Evolutionary conservation across 768 basidiomycete species (phyloP).

Genomic region (Pleurotus ostreatus): DNA sequence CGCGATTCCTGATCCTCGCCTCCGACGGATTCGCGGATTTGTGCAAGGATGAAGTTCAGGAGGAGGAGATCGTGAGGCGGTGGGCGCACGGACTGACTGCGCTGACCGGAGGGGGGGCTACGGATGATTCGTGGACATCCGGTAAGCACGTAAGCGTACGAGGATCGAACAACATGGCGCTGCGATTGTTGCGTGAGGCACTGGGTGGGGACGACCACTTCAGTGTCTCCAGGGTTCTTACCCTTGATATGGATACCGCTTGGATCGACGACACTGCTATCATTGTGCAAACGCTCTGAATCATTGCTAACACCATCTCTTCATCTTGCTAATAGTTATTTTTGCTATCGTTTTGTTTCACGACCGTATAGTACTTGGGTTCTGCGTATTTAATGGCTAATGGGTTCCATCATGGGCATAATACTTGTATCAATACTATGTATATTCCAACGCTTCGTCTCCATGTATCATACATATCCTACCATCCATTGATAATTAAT

Average conservation of each 20-base stretch:
- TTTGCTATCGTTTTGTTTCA: background rate
- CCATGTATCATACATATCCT: too few relatives aligned
- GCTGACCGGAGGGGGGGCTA: constrained; percentile 8
- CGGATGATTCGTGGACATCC: constrained; percentile 5
- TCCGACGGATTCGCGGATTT: constrained; percentile 67
- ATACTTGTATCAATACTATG: background rate
- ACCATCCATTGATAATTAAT: too few relatives aligned
- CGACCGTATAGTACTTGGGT: background rate
- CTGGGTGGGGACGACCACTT: constrained; percentile 54
- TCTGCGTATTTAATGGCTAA: background rate
- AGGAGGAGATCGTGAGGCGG: constrained; percentile 40
- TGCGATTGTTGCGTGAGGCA: constrained; percentile 51
- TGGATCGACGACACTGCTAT: constrained; percentile 72
- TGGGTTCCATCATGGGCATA: background rate
- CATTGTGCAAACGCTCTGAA: constrained; percentile 55
- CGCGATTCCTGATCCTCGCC: constrained; percentile 53
- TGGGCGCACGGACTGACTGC: constrained; percentile 47
- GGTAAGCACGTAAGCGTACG: constrained; percentile 6
- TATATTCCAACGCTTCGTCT: background rate
- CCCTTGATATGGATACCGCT: constrained; percentile 57
- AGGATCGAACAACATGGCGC: constrained; percentile 44
- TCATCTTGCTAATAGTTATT: constrained; percentile 4
- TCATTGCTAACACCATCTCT: background rate
- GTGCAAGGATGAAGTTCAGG: constrained; percentile 43
- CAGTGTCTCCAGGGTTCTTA: constrained; percentile 54